Percentiles rank a stretch among this genome's conserved stretches.
phyloP scores from a whole-genome alignment of 139 green algal species.

The Chlamydomonas incerta region DNA sequence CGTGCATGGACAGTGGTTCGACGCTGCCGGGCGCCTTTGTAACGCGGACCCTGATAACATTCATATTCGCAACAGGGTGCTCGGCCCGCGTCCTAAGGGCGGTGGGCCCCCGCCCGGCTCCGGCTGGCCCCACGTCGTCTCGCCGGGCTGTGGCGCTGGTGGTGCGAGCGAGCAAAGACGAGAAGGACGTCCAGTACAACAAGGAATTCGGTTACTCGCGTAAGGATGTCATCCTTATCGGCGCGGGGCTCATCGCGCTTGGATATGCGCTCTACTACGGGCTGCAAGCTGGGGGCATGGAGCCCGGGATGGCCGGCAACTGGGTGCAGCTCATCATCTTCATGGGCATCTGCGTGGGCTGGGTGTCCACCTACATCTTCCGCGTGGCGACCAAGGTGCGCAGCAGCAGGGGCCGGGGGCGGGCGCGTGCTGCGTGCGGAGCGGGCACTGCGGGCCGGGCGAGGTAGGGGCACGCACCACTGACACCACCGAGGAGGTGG shows the following conservation, averaged over 20 bases:
- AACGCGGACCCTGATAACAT: too few relatives aligned
- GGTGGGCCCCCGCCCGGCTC: too few relatives aligned
- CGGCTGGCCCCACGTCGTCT: background rate
- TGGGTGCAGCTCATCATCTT: conserved; percentile 91
- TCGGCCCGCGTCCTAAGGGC: too few relatives aligned
- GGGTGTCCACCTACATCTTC: conserved; percentile 92
- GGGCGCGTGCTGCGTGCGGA: too few relatives aligned
- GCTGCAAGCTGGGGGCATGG: conserved; percentile 81
- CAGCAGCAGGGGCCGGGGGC: too few relatives aligned
- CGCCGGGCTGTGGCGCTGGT: background rate
- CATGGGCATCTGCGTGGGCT: conserved; percentile 87
- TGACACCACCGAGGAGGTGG: too few relatives aligned
- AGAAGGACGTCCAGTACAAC: conserved; percentile 66
- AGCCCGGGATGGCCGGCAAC: conserved; percentile 84
- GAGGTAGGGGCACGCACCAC: too few relatives aligned
- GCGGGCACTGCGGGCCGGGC: too few relatives aligned
- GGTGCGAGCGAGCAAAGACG: background rate
- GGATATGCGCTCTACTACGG: conserved; percentile 92
- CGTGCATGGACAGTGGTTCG: too few relatives aligned
- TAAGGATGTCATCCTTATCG: conserved; percentile 92
- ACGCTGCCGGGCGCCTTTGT: too few relatives aligned
- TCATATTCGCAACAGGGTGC: too few relatives aligned
- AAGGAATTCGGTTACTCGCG: conserved; percentile 93
- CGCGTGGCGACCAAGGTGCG: conserved; percentile 95
- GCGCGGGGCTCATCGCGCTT: conserved; percentile 76